A percentile compares a stretch with the other conserved stretches of the same genome.
phyloP scores from a whole-genome alignment of 2,329 filamentous ascomycete species.

The Calonectria montana region DNA sequence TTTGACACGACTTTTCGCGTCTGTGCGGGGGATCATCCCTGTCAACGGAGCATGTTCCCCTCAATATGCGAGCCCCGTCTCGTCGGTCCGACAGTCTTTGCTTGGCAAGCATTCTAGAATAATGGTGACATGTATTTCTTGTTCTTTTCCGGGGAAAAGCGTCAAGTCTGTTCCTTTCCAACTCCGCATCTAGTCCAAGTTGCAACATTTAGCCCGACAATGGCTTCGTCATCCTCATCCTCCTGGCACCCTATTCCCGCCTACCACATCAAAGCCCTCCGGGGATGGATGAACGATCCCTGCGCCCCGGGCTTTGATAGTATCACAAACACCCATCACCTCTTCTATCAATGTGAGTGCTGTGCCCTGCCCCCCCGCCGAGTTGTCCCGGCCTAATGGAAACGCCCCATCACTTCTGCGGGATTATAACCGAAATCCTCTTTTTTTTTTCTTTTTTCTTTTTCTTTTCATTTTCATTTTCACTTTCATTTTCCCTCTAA shows the following conservation, averaged over 20 bases:
- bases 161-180: neutral
- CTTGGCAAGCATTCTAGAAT: neutral
- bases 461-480: neutral
- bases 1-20: slow-evolving; percentile 1
- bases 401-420: neutral
- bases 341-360: slow-evolving; percentile 28
- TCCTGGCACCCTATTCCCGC: neutral
- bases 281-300: slow-evolving; percentile 27
- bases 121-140: neutral
- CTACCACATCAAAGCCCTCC: neutral
- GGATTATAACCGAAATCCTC: neutral
- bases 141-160: neutral
- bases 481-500: neutral
- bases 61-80: neutral
- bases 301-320: slow-evolving; percentile 27
- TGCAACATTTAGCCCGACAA: neutral
- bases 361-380: too few species aligned
- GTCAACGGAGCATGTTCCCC: neutral
- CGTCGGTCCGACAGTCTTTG: neutral
- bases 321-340: slow-evolving; percentile 21
- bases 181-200: neutral
- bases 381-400: neutral
- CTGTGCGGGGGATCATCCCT: neutral
- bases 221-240: neutral
- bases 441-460: neutral